Conservation (phyloP, 192 early-diverging fungal species). For the Coemansia guatemalensis region DNA sequence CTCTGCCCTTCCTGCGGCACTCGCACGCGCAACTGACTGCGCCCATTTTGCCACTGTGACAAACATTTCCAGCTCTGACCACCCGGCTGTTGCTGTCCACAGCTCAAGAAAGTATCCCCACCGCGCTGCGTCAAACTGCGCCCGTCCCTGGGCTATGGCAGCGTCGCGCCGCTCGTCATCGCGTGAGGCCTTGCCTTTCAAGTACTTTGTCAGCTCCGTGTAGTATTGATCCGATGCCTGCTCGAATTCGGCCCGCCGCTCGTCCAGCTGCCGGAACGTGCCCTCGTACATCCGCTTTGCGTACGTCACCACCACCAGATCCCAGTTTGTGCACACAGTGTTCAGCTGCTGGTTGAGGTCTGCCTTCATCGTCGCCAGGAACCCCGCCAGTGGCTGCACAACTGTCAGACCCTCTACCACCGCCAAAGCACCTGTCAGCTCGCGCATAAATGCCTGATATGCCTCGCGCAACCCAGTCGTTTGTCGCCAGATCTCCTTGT, state of each 20-base stretch:
- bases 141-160: conserved; percentile 20
- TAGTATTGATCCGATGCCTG: conserved; percentile 33
- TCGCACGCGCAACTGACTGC: conserved; percentile 32
- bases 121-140: conserved; percentile 34
- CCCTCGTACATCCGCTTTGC: conserved; percentile 36
- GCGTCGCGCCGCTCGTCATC: conserved; percentile 36
- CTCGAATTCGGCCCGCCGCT: conserved; percentile 37
- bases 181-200: conserved; percentile 28
- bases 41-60: conserved; percentile 44
- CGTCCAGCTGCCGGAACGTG: conserved; percentile 40
- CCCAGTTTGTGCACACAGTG: conserved; percentile 49
- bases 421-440: conserved; percentile 19
- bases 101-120: conserved; percentile 49
- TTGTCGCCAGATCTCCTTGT: conserved; percentile 39
- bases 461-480: conserved; percentile 33
- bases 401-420: conserved; percentile 18
- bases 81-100: conserved; percentile 42
- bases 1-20: conserved; percentile 7
- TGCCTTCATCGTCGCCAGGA: conserved; percentile 31
- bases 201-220: conserved; percentile 36
- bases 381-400: conserved; percentile 26
- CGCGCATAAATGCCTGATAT: conserved; percentile 37
- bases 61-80: conserved; percentile 50
- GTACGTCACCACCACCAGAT: conserved; percentile 27
- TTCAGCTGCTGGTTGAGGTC: conserved; percentile 37